Conservation (phyloP, 78 protist genomes). For the Dictyostelium purpureum region DNA sequence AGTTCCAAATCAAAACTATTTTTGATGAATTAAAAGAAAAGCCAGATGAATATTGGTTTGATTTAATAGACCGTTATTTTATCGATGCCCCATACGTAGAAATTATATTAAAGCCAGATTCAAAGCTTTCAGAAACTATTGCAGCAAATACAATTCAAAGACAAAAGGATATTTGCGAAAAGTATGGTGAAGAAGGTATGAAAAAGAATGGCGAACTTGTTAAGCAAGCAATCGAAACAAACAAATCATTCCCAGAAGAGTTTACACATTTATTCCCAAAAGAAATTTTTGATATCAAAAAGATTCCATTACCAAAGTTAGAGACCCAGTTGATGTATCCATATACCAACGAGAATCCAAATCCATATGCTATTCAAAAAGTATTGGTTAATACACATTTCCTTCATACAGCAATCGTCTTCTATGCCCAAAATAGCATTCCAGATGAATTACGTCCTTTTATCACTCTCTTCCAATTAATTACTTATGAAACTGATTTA, state of each 20-base stretch:
- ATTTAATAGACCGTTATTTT: conserved; percentile 27
- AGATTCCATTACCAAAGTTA: conserved; percentile 1
- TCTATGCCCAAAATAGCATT: conserved; percentile 5
- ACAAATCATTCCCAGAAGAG: conserved; percentile 30
- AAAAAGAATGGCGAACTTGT: neutral
- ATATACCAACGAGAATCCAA: neutral
- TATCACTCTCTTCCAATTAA: neutral
- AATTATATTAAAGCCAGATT: conserved; percentile 10
- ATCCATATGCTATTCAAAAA: conserved; percentile 22
- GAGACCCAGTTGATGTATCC: neutral
- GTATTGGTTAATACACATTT: neutral
- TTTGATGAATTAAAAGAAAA: neutral
- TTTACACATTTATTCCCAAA: neutral
- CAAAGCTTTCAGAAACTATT: neutral
- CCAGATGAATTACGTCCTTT: conserved; percentile 24
- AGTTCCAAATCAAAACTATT: neutral
- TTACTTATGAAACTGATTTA: conserved; percentile 20
- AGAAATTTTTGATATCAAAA: neutral
- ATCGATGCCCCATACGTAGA: conserved; percentile 43
- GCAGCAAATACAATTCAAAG: neutral
- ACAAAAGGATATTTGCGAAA: neutral
- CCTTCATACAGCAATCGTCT: neutral
- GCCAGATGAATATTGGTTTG: conserved; percentile 37
- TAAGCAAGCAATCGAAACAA: conserved; percentile 17
- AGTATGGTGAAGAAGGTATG: conserved; percentile 26